These are phyloP conservation scores for Ogataea nonfermentans DNA, from an alignment of 805 yeast genomes.

Conservation along the genomic window DNA sequence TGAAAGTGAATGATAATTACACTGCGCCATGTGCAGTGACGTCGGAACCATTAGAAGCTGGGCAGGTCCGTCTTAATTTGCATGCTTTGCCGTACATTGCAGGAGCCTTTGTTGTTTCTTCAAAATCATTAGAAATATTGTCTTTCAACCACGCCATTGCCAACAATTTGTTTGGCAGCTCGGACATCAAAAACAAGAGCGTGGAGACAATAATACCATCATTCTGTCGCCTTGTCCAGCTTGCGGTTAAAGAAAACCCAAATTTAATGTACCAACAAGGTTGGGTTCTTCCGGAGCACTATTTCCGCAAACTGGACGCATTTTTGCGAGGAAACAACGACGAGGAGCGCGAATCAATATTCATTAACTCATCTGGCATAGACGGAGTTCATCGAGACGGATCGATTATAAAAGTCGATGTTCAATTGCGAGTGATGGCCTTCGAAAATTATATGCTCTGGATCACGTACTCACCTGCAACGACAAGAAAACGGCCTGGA, in stretches of 20 bases:
- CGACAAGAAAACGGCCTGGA: slow-evolving; percentile 1
- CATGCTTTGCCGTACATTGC: slow-evolving; percentile 85
- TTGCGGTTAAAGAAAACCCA: slow-evolving; percentile 42
- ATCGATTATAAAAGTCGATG: slow-evolving; percentile 60
- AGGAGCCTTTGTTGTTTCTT: slow-evolving; percentile 72
- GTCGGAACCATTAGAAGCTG: slow-evolving; percentile 49
- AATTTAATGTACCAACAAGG: slow-evolving; percentile 51
- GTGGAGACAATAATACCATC: slow-evolving; percentile 63
- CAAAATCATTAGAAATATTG: slow-evolving; percentile 48
- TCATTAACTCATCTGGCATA: slow-evolving; percentile 63
- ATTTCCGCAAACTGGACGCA: slow-evolving; percentile 69
- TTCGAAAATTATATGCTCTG: slow-evolving; percentile 64
- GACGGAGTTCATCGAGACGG: slow-evolving; percentile 74
- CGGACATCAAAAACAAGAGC: slow-evolving; percentile 46
- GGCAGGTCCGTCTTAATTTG: slow-evolving; percentile 55
- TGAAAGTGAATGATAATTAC: slow-evolving; percentile 40
- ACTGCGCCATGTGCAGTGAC: slow-evolving; percentile 75
- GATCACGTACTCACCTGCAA: slow-evolving; percentile 75
- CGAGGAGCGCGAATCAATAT: slow-evolving; percentile 48
- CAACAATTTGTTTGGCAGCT: slow-evolving; percentile 71
- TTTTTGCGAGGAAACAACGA: slow-evolving; percentile 30
- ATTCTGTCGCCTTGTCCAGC: slow-evolving; percentile 47
- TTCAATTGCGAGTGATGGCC: slow-evolving; percentile 73
- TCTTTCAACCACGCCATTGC: slow-evolving; percentile 79
- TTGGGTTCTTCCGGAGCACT: slow-evolving; percentile 85